Evolutionary conservation across 495 filamentous ascomycete species (phyloP), one percentile per base, ranked within the genome.

Genomic region (Melanomma pulvis-pyrius): DNA sequence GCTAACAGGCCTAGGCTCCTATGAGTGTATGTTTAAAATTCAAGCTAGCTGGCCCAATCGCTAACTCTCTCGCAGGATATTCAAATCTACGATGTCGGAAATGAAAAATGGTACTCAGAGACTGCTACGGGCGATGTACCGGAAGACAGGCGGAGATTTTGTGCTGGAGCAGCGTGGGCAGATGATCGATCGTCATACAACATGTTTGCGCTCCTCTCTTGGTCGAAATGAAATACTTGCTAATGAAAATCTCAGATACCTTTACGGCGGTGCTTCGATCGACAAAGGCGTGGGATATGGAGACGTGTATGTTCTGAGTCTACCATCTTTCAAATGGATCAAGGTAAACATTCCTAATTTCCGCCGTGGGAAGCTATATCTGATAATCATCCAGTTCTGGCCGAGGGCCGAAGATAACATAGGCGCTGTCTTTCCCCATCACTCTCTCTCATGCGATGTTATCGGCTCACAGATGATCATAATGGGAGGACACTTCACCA

Each of bases 271-370:
- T 13, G 74, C 75, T 25, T 74, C 77, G 41, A 74, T 80, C 4
- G 72, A 69, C 77, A 41, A 73, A 62, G 70, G 69, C 8, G 52
- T 73, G 21, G 82, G 80, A 12, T 83, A 76, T 66, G 83, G 84
- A 65, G 84, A 87, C 73, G 78, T 86, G n/a, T 86, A 82, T 52
- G 80, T 86, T 30, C 76, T 87, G 17, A 78, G 78, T 52, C 70
- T 87, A 11, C 84, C 84, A 25, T 75, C 74, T 0, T 75, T 86
- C 67, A 76, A 73, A 26, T 87, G 84, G 84, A 80, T 83, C 41
- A 81, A 81, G 53, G 75, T 79, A 81, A 32, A 12, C 28, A 5
- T 28, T 55, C 21, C 7, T 29, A 4, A 32, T 3, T 34, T 8
- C 13, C 26, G 6, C 2, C 2, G 6, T 29, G 29, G 21, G 1